phyloP scores from a whole-genome alignment of 257 asterid genomes.

The Verbascum thapsus region DNA sequence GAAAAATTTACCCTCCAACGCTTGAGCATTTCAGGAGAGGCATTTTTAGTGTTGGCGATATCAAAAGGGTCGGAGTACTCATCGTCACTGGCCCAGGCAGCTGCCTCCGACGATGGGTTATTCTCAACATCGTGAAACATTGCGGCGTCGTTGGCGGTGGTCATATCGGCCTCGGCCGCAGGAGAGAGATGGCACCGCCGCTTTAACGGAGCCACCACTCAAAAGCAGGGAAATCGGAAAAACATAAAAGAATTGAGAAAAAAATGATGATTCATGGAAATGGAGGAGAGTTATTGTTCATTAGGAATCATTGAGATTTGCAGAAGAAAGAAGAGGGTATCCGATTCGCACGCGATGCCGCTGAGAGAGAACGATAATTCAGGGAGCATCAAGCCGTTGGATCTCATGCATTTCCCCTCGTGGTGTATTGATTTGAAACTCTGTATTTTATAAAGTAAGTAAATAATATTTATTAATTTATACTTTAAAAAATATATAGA shows the following conservation, averaged over 20 bases:
- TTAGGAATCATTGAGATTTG: too few species aligned
- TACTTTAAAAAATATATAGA: too few species aligned
- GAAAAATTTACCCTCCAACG: slow-evolving; percentile 85
- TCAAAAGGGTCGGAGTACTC: slow-evolving; percentile 78
- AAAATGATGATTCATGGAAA: not conserved
- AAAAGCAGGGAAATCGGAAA: too few species aligned
- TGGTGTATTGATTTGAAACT: too few species aligned
- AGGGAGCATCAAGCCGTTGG: too few species aligned
- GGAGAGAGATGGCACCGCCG: slow-evolving; percentile 59
- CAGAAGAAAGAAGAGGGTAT: too few species aligned
- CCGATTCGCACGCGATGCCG: too few species aligned
- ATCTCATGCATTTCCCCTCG: too few species aligned
- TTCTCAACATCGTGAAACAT: slow-evolving; percentile 46
- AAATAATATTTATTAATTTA: too few species aligned
- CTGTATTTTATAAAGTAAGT: too few species aligned
- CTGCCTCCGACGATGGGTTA: slow-evolving; percentile 30
- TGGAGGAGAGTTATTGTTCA: too few species aligned
- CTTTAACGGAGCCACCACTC: slow-evolving; percentile 57
- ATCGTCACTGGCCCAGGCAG: slow-evolving; percentile 38
- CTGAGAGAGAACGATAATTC: too few species aligned
- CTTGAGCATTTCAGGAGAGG: slow-evolving; percentile 64
- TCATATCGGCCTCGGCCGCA: slow-evolving; percentile 33
- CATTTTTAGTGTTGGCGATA: slow-evolving; percentile 76
- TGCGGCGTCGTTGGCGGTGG: slow-evolving; percentile 33
- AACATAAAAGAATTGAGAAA: slow-evolving; percentile 17